Base-by-base conservation (phyloP, 2,329 filamentous ascomycete species). In the Chaetoscypha palmicola region DNA sequence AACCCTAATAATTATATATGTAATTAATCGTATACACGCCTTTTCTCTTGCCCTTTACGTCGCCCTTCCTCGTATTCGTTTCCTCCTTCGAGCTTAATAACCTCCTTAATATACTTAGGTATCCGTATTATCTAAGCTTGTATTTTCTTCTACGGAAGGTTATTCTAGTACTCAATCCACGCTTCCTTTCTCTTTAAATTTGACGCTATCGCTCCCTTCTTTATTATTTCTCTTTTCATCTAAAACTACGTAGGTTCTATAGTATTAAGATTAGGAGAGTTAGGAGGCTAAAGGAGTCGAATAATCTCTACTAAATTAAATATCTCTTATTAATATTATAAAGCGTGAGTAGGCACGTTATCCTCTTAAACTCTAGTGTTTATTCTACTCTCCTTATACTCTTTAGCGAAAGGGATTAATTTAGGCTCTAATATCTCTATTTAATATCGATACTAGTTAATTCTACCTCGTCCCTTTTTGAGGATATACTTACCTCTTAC, bases 191-290 rank as follows among this genome's bases (percentile, higher is more conserved):
- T 41, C 20, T 47, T 11, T 24, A 39, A 35, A 33, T 44, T 33
- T 10, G 14, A 43, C 19, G 35, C 48, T 35, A 41, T 40, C 19
- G 39, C 21, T 16, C 45, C 31, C 10, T 22, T 39, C 32, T 47
- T 54, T 39, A 39, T 57, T 12, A 47, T 56, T 26, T 31, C 9
- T 37, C 43, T 39, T 26, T 58, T 58, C 14, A 58, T 39, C 41
- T 33, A 53, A 11, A 47, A 44, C 56, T 41, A 59, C 12, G 32
- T 38, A 42, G 49, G 49, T 36, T 59, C 48, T 44, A 56, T 57
- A 26, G 45, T 38, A 34, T 52, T 56, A 1, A 59, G 42, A 43
- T 59, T 51, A 35, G 52, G 49, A 3, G 49, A 58, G 43, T 58
- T 56, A 38, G 35, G 12, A 44, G 24, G 14, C 24, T 31, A 16